These are phyloP conservation scores for Cyberlindnera petersonii DNA, from an alignment of 805 yeast species.

Conservation along the genomic window DNA sequence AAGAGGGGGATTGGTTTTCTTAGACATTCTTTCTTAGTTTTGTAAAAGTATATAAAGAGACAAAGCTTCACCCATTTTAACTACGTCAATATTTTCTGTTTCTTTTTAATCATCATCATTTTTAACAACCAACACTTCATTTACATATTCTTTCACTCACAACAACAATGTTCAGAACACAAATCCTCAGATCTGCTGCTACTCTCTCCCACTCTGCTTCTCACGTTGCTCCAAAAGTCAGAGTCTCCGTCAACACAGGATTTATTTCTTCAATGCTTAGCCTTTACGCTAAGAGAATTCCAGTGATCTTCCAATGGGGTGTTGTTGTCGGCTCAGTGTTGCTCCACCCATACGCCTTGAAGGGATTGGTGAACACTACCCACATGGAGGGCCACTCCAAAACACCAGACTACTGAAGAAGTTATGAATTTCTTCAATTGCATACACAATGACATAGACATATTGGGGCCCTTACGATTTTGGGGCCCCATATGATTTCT, in stretches of 20 bases:
- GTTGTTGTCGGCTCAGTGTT: conserved; percentile 16
- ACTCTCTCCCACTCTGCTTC: conserved; percentile 20
- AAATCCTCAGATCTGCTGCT: conserved; percentile 27
- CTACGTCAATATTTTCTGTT: no score
- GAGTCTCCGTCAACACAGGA: conserved; percentile 19
- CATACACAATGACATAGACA: no score
- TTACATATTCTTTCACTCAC: background rate
- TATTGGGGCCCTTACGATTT: no score
- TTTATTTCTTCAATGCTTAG: conserved; percentile 8
- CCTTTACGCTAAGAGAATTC: conserved; percentile 20
- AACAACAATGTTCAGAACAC: conserved; percentile 26
- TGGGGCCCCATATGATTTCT: no score
- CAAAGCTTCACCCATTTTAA: no score
- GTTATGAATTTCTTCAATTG: no score
- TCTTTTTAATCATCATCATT: background rate
- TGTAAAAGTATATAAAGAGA: no score
- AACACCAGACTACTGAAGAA: conserved; percentile 4
- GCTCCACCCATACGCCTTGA: conserved; percentile 25
- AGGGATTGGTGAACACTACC: conserved; percentile 6
- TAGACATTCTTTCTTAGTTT: no score
- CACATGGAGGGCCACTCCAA: conserved; percentile 9
- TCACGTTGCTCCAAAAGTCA: conserved; percentile 21
- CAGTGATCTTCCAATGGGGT: conserved; percentile 25
- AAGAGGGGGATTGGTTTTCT: no score
- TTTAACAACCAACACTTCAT: background rate